These are phyloP conservation scores for Fallopia convolvulus DNA, from an alignment of 148 eudicot species.

Conservation along the genomic window DNA sequence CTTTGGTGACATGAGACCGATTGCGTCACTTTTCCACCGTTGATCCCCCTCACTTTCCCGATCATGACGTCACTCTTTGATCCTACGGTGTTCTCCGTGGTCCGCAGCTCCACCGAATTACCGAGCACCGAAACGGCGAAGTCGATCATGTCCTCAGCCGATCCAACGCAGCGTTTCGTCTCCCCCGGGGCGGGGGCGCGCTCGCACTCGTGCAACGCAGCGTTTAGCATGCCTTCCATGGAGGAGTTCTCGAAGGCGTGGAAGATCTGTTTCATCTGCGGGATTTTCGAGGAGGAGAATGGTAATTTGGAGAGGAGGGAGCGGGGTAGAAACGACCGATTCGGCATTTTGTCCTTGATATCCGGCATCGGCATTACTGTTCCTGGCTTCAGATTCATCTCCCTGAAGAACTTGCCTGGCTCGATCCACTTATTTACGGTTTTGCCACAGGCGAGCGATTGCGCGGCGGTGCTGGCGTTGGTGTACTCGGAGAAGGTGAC, in stretches of 20 bases:
- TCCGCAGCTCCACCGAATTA: conserved; percentile 42
- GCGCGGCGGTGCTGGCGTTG: conserved; percentile 19
- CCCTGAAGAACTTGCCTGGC: conserved; percentile 82
- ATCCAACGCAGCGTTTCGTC: conserved; percentile 71
- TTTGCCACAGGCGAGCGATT: conserved; percentile 24
- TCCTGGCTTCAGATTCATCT: conserved; percentile 48
- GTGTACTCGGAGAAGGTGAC: conserved; percentile 32
- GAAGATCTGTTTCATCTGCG: conserved; percentile 41
- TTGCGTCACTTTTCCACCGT: conserved; percentile 63
- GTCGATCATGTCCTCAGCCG: conserved; percentile 79
- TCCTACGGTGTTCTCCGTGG: conserved; percentile 44
- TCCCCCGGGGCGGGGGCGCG: conserved; percentile 61
- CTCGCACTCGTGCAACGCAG: conserved; percentile 63
- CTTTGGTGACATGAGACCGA: conserved; percentile 86
- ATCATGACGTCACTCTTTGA: conserved; percentile 40
- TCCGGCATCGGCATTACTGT: conserved; percentile 86
- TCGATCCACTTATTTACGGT: conserved; percentile 50
- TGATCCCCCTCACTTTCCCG: conserved; percentile 57
- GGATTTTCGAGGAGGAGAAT: conserved; percentile 40
- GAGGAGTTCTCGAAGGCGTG: conserved; percentile 58
- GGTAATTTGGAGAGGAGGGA: conserved; percentile 53
- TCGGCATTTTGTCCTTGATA: conserved; percentile 76
- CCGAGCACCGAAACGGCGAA: conserved; percentile 68
- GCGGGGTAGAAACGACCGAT: conserved; percentile 80
- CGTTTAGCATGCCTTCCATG: conserved; percentile 43